These are phyloP conservation scores for Agaricus blazei DNA, from an alignment of 768 basidiomycete genomes.

Conservation along the genomic window DNA sequence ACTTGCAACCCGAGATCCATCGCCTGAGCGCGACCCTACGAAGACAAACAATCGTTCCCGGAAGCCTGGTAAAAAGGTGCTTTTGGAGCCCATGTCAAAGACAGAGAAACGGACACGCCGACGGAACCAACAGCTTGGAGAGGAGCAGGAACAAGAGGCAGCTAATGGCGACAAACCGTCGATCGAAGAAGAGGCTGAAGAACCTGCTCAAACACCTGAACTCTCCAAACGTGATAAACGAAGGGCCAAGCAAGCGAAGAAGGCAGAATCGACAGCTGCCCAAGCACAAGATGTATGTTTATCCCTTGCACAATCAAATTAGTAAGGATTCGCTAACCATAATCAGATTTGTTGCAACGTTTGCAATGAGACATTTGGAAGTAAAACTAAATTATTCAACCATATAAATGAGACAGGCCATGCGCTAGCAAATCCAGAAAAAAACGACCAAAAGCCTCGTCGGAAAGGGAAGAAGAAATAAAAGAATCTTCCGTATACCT, in stretches of 20 bases:
- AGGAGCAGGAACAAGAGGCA: neutral
- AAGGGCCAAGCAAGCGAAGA: conserved; percentile 73
- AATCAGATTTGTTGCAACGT: conserved; percentile 56
- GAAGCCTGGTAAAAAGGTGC: neutral
- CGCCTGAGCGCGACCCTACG: neutral
- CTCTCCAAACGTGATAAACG: conserved; percentile 78
- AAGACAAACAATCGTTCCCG: neutral
- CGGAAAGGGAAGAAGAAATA: conserved; percentile 34
- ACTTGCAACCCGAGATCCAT: neutral
- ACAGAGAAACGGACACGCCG: conserved; percentile 10
- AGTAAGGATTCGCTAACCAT: neutral
- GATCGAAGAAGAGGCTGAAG: conserved; percentile 8
- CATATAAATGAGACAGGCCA: conserved; percentile 73
- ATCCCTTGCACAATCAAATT: neutral
- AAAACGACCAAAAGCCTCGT: conserved; percentile 20
- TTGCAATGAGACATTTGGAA: conserved; percentile 58
- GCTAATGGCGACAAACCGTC: neutral
- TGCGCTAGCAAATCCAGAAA: conserved; percentile 43
- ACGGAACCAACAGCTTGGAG: conserved; percentile 7
- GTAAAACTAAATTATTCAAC: conserved; percentile 68
- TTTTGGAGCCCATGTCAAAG: conserved; percentile 10
- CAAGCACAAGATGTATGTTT: conserved; percentile 18
- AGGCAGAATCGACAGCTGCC: conserved; percentile 34
- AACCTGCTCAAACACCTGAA: conserved; percentile 13
- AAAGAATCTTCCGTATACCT: neutral